These are phyloP conservation scores for Psilocybe azurescens DNA, from an alignment of 768 basidiomycete genomes.

Conservation along the genomic window DNA sequence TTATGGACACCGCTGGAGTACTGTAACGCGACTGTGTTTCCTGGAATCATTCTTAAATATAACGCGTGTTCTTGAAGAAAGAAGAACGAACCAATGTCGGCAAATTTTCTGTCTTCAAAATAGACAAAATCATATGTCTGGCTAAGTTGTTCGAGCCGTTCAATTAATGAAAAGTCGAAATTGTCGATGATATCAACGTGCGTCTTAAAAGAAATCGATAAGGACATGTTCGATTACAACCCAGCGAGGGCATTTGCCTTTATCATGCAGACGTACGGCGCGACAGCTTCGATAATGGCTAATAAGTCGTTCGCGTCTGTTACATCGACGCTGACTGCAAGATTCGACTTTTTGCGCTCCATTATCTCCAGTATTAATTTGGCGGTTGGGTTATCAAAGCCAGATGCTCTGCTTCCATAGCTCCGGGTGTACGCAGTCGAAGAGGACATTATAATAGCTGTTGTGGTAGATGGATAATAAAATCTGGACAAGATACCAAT, in stretches of 20 bases:
- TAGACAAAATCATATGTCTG: conserved; percentile 90
- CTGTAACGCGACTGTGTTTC: conserved; percentile 95
- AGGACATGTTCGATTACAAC: conserved; percentile 22
- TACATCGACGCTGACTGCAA: conserved; percentile 96
- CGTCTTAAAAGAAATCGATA: conserved; percentile 61
- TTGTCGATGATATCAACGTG: conserved; percentile 97
- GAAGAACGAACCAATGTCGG: conserved; percentile 83
- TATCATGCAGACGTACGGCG: conserved; percentile 89
- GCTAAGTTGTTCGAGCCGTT: conserved; percentile 71
- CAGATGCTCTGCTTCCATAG: conserved; percentile 65
- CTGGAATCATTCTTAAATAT: conserved; percentile 42
- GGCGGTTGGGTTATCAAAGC: conserved; percentile 77
- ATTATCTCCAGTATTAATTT: conserved; percentile 80
- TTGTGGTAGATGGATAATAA: neutral
- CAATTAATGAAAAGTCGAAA: conserved; percentile 76
- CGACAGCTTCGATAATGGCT: conserved; percentile 86
- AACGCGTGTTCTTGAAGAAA: neutral
- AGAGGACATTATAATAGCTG: conserved; percentile 28
- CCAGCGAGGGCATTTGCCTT: conserved; percentile 63
- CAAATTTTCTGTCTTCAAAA: conserved; percentile 99
- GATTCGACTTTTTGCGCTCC: conserved; percentile 86
- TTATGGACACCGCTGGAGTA: conserved; percentile 93
- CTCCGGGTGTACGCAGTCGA: conserved; percentile 48
- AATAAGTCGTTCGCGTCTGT: conserved; percentile 80
- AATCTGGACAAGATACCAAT: conserved; percentile 23